Evolutionary conservation across 2,329 filamentous ascomycete species (phyloP).

Genomic region (Hypoxylon sp.): DNA sequence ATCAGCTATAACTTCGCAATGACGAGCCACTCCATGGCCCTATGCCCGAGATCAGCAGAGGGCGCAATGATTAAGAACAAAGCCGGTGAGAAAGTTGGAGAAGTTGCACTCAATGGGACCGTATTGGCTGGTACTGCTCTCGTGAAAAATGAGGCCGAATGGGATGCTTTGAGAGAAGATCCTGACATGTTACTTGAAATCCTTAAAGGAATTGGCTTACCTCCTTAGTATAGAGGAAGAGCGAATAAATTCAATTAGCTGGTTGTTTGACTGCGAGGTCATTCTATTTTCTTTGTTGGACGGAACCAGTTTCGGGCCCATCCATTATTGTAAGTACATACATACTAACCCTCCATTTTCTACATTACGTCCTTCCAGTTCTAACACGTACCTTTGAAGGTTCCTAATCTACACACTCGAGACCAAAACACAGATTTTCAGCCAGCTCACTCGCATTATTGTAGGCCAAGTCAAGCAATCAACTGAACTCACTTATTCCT

Average conservation of each 20-base stretch:
- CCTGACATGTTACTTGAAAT: constrained; percentile 56
- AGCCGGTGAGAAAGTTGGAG: constrained; percentile 55
- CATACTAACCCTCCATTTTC: constrained; percentile 31
- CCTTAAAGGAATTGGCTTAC: constrained; percentile 58
- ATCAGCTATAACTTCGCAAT: constrained; percentile 76
- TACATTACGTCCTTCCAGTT: constrained; percentile 19
- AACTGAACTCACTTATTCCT: constrained; percentile 16
- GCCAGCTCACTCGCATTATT: constrained; percentile 15
- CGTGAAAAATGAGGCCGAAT: constrained; percentile 71
- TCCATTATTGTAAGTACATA: constrained; percentile 47
- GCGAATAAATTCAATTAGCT: constrained; percentile 10
- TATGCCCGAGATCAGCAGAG: constrained; percentile 68
- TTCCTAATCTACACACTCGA: constrained; percentile 37
- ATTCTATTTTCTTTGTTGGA: constrained; percentile 29
- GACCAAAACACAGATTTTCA: constrained; percentile 23
- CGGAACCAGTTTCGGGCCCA: constrained; percentile 14
- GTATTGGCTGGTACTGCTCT: constrained; percentile 74
- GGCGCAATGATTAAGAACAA: constrained; percentile 54
- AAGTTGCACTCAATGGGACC: constrained; percentile 70
- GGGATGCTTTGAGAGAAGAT: constrained; percentile 65
- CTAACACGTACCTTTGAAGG: constrained; percentile 40
- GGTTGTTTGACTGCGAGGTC: constrained; percentile 31
- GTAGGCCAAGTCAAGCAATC: constrained; percentile 9
- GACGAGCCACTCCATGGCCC: constrained; percentile 65
- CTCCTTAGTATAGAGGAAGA: constrained; percentile 28